These are phyloP conservation scores for Glonium stellatum DNA, from an alignment of 495 filamentous ascomycete genomes.

Conservation along the genomic window DNA sequence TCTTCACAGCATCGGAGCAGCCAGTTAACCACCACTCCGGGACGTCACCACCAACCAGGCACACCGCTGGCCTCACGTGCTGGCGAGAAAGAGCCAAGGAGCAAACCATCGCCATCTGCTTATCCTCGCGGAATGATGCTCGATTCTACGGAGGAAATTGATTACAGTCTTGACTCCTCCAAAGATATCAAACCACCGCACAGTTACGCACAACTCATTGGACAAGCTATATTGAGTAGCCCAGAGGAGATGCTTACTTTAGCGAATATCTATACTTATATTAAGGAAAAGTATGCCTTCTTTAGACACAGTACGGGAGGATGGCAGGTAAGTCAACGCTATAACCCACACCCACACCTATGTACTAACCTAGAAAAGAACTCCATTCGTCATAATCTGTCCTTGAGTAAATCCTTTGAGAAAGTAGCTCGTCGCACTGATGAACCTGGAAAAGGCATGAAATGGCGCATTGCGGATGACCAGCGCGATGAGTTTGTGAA, in stretches of 20 bases:
- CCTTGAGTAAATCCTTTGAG: conserved; percentile 83
- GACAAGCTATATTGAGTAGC: conserved; percentile 82
- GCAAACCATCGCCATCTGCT: conserved; percentile 49
- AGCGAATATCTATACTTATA: conserved; percentile 84
- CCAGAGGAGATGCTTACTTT: conserved; percentile 81
- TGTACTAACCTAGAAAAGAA: conserved; percentile 48
- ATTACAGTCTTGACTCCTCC: conserved; percentile 73
- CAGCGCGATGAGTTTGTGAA: conserved; percentile 69
- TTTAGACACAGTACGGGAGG: conserved; percentile 76
- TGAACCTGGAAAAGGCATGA: conserved; percentile 98
- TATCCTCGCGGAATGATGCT: conserved; percentile 65
- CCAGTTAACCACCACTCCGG: conserved; percentile 25
- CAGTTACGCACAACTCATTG: conserved; percentile 96
- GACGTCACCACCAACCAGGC: conserved; percentile 17
- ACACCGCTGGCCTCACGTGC: conserved; percentile 20
- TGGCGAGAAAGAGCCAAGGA: conserved; percentile 11
- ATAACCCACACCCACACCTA: neutral
- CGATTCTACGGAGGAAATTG: conserved; percentile 70
- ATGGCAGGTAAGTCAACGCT: conserved; percentile 62
- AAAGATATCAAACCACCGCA: conserved; percentile 89
- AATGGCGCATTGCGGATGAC: conserved; percentile 84
- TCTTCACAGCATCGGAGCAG: conserved; percentile 16
- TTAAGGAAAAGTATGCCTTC: conserved; percentile 80
- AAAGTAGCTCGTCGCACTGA: conserved; percentile 87
- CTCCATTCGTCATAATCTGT: conserved; percentile 92